These are phyloP conservation scores for Stagonosporopsis cucurbitacearum DNA, from an alignment of 2,329 filamentous ascomycete species.

Conservation along the genomic window DNA sequence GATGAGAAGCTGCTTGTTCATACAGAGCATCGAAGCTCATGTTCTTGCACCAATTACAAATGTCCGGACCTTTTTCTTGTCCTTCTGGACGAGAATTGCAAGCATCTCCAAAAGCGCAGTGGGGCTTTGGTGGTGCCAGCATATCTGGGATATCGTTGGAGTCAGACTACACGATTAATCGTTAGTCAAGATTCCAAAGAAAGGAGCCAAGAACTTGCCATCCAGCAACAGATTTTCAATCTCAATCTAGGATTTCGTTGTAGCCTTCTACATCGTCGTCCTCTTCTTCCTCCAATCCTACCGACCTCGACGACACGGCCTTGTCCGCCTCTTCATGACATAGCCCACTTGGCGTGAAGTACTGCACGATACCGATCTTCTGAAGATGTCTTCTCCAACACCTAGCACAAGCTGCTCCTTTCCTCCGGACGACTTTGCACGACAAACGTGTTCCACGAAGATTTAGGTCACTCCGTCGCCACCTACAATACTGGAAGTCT, in stretches of 20 bases:
- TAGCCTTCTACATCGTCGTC: slow-evolving; percentile 38
- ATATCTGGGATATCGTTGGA: slow-evolving; percentile 11
- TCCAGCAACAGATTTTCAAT: neutral
- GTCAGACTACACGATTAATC: neutral
- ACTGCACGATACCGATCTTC: slow-evolving; percentile 33
- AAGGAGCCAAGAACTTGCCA: slow-evolving; percentile 6
- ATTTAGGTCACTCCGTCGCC: slow-evolving; percentile 35
- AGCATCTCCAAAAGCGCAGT: slow-evolving; percentile 31
- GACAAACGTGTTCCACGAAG: slow-evolving; percentile 30
- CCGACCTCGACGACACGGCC: slow-evolving; percentile 24
- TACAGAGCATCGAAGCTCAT: slow-evolving; percentile 33
- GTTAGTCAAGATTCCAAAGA: neutral
- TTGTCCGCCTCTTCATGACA: slow-evolving; percentile 40
- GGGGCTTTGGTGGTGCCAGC: slow-evolving; percentile 27
- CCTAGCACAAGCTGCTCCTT: slow-evolving; percentile 31
- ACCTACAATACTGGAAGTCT: slow-evolving; percentile 33
- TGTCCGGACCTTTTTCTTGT: slow-evolving; percentile 26
- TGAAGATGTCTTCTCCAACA: slow-evolving; percentile 35
- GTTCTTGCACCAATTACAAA: slow-evolving; percentile 36
- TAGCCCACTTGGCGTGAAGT: slow-evolving; percentile 37
- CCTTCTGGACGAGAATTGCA: slow-evolving; percentile 28
- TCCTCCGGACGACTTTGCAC: slow-evolving; percentile 28
- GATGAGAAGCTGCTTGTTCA: slow-evolving; percentile 19
- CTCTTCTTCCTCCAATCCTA: slow-evolving; percentile 24
- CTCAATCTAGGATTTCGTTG: slow-evolving; percentile 23